Conservation (phyloP, 2,329 filamentous ascomycete species). For the Cladosporium halotolerans region DNA sequence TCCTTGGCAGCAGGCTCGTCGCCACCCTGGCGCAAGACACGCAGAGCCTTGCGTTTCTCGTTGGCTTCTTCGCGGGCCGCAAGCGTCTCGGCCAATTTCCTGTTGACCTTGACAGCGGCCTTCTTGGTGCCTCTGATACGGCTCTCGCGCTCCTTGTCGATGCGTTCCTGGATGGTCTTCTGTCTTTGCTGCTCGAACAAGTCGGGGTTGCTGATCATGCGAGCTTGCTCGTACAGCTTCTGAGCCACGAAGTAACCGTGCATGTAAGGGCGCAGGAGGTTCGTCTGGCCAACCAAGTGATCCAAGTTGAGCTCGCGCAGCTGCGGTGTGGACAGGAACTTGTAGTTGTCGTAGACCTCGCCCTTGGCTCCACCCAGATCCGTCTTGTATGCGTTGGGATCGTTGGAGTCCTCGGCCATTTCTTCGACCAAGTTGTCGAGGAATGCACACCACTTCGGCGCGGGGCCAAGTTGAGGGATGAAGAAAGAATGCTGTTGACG, state of each 20-base stretch:
- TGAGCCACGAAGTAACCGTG: constrained; percentile 97
- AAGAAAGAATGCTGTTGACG: constrained; percentile 93
- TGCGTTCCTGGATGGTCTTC: constrained; percentile 88
- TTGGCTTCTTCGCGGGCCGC: constrained; percentile 64
- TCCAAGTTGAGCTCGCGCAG: constrained; percentile 78
- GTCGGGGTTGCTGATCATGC: constrained; percentile 88
- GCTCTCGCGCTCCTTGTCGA: constrained; percentile 93
- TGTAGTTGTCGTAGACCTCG: constrained; percentile 97
- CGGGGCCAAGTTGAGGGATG: constrained; percentile 85
- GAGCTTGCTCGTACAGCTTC: constrained; percentile 89
- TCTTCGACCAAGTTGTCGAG: constrained; percentile 97
- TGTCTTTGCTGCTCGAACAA: constrained; percentile 86
- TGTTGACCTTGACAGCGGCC: constrained; percentile 83
- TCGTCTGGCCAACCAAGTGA: constrained; percentile 85
- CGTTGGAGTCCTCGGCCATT: constrained; percentile 77
- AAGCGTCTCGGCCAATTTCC: constrained; percentile 59
- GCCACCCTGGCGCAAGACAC: constrained; percentile 53
- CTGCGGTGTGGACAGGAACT: constrained; percentile 87
- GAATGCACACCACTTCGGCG: constrained; percentile 93
- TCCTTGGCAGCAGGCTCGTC: constrained; percentile 37
- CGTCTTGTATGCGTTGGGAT: constrained; percentile 52
- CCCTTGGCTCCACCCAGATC: constrained; percentile 35
- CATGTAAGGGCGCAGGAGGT: constrained; percentile 91
- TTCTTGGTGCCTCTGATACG: constrained; percentile 93
- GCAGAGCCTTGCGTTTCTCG: constrained; percentile 40